phyloP scores from a whole-genome alignment of 2,329 filamentous ascomycete species.

The Raffaelea deltoideospora region DNA sequence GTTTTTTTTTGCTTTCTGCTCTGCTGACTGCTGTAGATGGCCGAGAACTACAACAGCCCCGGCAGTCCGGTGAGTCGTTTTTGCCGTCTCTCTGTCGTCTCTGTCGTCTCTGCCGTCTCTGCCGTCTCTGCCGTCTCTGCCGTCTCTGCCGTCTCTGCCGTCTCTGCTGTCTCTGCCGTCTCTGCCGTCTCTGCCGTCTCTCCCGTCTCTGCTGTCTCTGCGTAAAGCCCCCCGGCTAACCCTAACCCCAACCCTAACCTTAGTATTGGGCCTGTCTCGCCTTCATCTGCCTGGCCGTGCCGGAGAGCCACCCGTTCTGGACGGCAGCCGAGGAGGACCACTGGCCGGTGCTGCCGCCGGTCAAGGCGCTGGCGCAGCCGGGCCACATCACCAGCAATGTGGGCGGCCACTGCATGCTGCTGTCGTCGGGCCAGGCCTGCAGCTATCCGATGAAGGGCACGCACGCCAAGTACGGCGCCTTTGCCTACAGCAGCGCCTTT shows the following conservation, averaged over 20 bases:
- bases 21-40: slow-evolving; percentile 30
- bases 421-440: slow-evolving; percentile 66
- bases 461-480: slow-evolving; percentile 67
- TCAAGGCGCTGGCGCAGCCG: slow-evolving; percentile 49
- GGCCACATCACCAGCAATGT: slow-evolving; percentile 57
- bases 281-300: slow-evolving; percentile 58
- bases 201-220: too few species aligned
- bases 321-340: slow-evolving; percentile 48
- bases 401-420: slow-evolving; percentile 61
- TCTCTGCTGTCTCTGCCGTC: too few species aligned
- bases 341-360: slow-evolving; percentile 36
- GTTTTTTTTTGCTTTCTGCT: background rate
- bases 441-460: slow-evolving; percentile 71
- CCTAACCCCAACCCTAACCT: slow-evolving; percentile 9
- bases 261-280: slow-evolving; percentile 69
- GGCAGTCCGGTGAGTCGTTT: slow-evolving; percentile 36
- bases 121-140: too few species aligned
- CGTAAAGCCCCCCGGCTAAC: background rate
- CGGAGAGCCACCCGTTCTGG: slow-evolving; percentile 62
- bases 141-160: too few species aligned
- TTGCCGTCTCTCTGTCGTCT: background rate
- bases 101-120: too few species aligned
- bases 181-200: too few species aligned
- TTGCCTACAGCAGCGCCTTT: slow-evolving; percentile 63
- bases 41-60: slow-evolving; percentile 73